Base-by-base conservation (phyloP, 148 eudicot genomes). In the Pouteria glomerata region DNA sequence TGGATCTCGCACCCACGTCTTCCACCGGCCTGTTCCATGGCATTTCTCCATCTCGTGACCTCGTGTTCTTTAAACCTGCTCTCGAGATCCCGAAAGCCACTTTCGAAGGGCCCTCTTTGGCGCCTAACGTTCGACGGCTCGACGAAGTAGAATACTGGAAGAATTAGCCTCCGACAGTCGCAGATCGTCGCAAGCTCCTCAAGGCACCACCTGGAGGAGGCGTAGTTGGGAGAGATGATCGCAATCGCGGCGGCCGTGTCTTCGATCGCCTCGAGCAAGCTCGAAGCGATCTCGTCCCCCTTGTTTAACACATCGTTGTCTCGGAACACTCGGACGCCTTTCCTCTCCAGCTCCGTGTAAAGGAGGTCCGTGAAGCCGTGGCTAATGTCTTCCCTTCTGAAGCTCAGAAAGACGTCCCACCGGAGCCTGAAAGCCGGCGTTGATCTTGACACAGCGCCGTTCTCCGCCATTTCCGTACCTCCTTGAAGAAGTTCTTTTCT, bases 101-200 rank as follows among this genome's bases (percentile, higher is more conserved):
- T 19, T 8, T 76, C 72, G 39, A 87, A 82, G 0, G 66, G 50
- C 21, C 86, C 91, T 48, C 16, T 73, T 34, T 87, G 90, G 41
- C 73, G 16, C 35, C 90, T 66, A 0, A 87, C 83, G 41, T 84
- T 52, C 21, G 88, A 82, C 29, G 90, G 88, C 48, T 80, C 56
- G 16, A 87, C 85, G 29, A 12, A 15, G 53, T 74, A 84, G 72
- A 87, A 87, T 19, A 87, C 90, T 0, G 90, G 90, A 6, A 84
- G 41, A 55, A 86, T 72, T 37, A 82, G 80, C 68, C 78, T 72
- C 6, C 59, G 51, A 11, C 80, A 63, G 39, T 84, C 65, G 35
- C 75, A 76, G 53, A 84, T 65, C 23, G 44, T 66, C 16, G 78
- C 78, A 1, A 87, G 83, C 57, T 84, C 88, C 21, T 84, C 66